These are phyloP conservation scores for Globisporangium splendens DNA, from an alignment of 352 stramenopile species.

Conservation along the genomic window DNA sequence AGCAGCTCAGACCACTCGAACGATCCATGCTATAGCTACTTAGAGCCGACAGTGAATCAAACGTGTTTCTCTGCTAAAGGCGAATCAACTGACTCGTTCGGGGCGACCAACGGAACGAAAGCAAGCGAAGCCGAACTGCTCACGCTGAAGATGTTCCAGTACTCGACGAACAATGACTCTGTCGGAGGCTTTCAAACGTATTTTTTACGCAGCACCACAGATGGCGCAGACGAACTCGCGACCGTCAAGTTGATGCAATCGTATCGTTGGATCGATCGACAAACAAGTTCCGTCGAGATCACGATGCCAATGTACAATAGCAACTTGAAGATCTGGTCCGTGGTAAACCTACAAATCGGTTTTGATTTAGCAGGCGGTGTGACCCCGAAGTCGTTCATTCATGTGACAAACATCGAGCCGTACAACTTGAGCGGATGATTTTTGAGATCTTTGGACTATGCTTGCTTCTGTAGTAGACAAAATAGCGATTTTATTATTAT, in stretches of 20 bases:
- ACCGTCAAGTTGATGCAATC: conserved; percentile 34
- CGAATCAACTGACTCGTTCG: conserved; percentile 35
- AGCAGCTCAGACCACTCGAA: conserved; percentile 28
- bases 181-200: conserved; percentile 50
- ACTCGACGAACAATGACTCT: conserved; percentile 36
- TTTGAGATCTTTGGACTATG: not conserved
- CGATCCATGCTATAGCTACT: conserved; percentile 46
- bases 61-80: conserved; percentile 35
- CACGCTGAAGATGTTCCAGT: conserved; percentile 59
- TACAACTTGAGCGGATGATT: conserved; percentile 63
- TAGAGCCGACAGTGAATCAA: conserved; percentile 28
- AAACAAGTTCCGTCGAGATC: conserved; percentile 55
- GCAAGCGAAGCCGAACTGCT: conserved; percentile 21
- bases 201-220: conserved; percentile 45
- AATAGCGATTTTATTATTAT: conserved; percentile 15
- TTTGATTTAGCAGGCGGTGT: conserved; percentile 65
- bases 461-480: conserved; percentile 6
- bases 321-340: conserved; percentile 58
- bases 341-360: conserved; percentile 48
- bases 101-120: conserved; percentile 31
- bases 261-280: conserved; percentile 53
- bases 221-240: conserved; percentile 23
- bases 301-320: conserved; percentile 60
- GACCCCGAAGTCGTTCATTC: conserved; percentile 32
- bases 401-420: conserved; percentile 61